Percentiles rank a stretch among this genome's conserved stretches.
These are phyloP conservation scores for Somion occarium DNA, from an alignment of 1,284 basidiomycete genomes.

Conservation along the genomic window DNA sequence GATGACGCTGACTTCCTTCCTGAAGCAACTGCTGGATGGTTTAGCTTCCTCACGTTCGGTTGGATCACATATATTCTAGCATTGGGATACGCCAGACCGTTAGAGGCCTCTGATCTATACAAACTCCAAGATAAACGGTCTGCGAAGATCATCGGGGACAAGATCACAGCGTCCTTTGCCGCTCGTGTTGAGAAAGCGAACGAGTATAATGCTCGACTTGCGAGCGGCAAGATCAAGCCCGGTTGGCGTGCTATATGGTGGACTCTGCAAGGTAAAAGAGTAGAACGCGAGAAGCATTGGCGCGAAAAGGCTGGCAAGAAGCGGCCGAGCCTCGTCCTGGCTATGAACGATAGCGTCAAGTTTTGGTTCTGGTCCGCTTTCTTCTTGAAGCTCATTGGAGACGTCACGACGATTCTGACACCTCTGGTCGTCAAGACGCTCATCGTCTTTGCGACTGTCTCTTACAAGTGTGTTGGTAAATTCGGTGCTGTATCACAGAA, in stretches of 20 bases:
- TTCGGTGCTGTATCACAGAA: no score
- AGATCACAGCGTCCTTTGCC: slow-evolving; percentile 65
- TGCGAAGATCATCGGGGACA: slow-evolving; percentile 54
- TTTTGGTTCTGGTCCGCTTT: slow-evolving; percentile 84
- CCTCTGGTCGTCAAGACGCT: slow-evolving; percentile 72
- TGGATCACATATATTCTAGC: slow-evolving; percentile 78
- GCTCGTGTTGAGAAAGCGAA: slow-evolving; percentile 52
- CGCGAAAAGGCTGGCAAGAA: slow-evolving; percentile 58
- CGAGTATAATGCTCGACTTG: slow-evolving; percentile 68
- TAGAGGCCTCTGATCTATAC: slow-evolving; percentile 84
- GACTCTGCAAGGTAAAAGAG: slow-evolving; percentile 48
- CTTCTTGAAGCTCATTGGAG: slow-evolving; percentile 70
- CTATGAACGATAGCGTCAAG: slow-evolving; percentile 80
- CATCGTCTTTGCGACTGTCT: neutral
- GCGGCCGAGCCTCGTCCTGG: slow-evolving; percentile 64
- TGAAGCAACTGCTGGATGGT: slow-evolving; percentile 44
- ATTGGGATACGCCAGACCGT: slow-evolving; percentile 70
- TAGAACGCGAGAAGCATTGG: slow-evolving; percentile 61
- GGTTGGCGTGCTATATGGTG: slow-evolving; percentile 55
- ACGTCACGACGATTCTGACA: slow-evolving; percentile 69
- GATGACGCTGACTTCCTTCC: slow-evolving; percentile 51
- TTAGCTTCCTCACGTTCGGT: slow-evolving; percentile 50
- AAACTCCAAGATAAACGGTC: slow-evolving; percentile 65
- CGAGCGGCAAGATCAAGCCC: slow-evolving; percentile 58
- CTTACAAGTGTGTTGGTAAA: neutral